Conservation (phyloP, 371 early-diverging fungal genomes). For the Zopfochytrium polystomum region DNA sequence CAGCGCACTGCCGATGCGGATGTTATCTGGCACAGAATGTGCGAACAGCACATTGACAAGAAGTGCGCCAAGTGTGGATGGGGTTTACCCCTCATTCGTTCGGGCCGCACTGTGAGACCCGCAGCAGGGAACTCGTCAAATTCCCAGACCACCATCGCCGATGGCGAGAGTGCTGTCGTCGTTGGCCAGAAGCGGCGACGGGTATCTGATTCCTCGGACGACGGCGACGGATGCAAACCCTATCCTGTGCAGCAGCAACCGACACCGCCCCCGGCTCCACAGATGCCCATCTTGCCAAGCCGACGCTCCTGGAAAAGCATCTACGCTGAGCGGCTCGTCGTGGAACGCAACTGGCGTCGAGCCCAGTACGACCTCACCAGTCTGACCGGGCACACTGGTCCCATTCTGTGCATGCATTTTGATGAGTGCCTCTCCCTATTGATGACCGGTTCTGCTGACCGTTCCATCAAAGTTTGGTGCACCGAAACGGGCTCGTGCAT, state of each 20-base stretch:
- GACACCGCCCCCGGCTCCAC: too few relatives aligned
- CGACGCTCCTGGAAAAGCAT: conserved; percentile 37
- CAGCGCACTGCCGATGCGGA: conserved; percentile 81
- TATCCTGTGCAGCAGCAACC: too few relatives aligned
- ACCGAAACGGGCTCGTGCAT: conserved; percentile 47
- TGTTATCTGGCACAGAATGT: conserved; percentile 90
- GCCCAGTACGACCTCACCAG: conserved; percentile 44
- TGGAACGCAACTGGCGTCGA: conserved; percentile 45
- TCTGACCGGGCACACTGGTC: conserved; percentile 79
- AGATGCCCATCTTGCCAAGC: conserved; percentile 9
- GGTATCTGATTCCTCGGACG: too few relatives aligned
- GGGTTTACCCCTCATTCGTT: conserved; percentile 59
- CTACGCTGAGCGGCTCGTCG: conserved; percentile 45
- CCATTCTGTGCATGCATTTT: conserved; percentile 88
- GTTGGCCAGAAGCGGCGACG: too few relatives aligned
- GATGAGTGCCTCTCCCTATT: conserved; percentile 60
- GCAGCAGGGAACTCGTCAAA: too few relatives aligned
- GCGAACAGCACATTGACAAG: conserved; percentile 93
- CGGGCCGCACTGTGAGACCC: too few relatives aligned
- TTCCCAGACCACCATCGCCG: too few relatives aligned
- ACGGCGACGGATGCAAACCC: too few relatives aligned
- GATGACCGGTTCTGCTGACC: conserved; percentile 90
- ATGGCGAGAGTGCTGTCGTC: too few relatives aligned
- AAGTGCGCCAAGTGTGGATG: conserved; percentile 94
- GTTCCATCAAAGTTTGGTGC: conserved; percentile 85